Evolutionary conservation across 2,329 filamentous ascomycete species (phyloP).

Genomic region (Chrysoporthe austroafricana): DNA sequence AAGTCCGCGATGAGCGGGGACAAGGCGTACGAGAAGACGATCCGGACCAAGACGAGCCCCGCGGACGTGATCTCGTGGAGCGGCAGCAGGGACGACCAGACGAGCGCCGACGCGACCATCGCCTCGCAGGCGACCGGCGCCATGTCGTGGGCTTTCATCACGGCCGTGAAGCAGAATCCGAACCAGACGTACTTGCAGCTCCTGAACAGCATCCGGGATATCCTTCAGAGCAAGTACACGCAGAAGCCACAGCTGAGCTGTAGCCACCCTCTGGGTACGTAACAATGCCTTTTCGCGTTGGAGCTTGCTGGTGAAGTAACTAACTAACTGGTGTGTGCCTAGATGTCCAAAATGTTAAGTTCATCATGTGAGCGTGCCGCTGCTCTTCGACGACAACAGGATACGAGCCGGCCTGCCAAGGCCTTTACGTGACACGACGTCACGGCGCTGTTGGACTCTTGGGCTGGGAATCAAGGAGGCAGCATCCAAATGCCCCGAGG

Average conservation of each 20-base stretch:
- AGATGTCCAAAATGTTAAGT: slow-evolving; percentile 26
- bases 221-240: slow-evolving; percentile 82
- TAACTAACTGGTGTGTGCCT: slow-evolving; percentile 6
- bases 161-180: slow-evolving; percentile 85
- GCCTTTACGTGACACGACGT: background rate
- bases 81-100: slow-evolving; percentile 94
- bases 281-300: background rate
- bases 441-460: background rate
- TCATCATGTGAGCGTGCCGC: slow-evolving; percentile 25
- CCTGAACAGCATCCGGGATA: slow-evolving; percentile 91
- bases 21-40: slow-evolving; percentile 76
- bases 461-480: background rate
- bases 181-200: slow-evolving; percentile 96
- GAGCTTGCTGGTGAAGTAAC: background rate
- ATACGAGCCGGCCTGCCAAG: background rate
- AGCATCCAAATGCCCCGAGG: background rate
- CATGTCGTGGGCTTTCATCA: slow-evolving; percentile 98
- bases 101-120: slow-evolving; percentile 90
- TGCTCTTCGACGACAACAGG: background rate
- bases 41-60: slow-evolving; percentile 87
- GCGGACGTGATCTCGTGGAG: slow-evolving; percentile 99
- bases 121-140: slow-evolving; percentile 88
- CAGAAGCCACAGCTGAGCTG: slow-evolving; percentile 97
- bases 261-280: slow-evolving; percentile 91
- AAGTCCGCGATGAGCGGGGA: slow-evolving; percentile 85